Percentiles rank a stretch among this genome's conserved stretches.
phyloP scores from a whole-genome alignment of 805 yeast species.

The Candida qinlingensis region DNA sequence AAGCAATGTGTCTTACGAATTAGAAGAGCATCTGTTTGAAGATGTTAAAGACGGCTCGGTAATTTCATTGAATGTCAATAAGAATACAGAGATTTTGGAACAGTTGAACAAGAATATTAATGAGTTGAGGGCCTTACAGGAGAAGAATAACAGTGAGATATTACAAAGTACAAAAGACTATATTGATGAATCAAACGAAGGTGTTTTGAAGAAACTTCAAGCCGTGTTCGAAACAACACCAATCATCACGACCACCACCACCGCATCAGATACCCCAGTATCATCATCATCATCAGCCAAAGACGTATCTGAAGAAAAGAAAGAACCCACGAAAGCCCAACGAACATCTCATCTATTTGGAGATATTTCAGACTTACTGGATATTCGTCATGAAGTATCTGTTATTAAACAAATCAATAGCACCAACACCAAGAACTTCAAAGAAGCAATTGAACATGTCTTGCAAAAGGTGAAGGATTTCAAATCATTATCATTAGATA shows the following conservation, averaged over 20 bases:
- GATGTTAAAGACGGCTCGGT: slow-evolving; percentile 59
- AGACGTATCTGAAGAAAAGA: neutral
- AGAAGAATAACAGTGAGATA: slow-evolving; percentile 10
- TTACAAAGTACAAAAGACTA: slow-evolving; percentile 18
- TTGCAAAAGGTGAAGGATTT: slow-evolving; percentile 44
- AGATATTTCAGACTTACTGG: slow-evolving; percentile 26
- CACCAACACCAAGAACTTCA: slow-evolving; percentile 37
- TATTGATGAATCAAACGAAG: slow-evolving; percentile 22
- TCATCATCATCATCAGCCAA: neutral
- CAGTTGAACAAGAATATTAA: slow-evolving; percentile 14
- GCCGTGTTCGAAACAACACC: slow-evolving; percentile 8
- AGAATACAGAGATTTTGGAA: slow-evolving; percentile 16
- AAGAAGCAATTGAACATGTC: slow-evolving; percentile 38
- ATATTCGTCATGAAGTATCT: slow-evolving; percentile 53
- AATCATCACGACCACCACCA: neutral
- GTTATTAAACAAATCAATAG: slow-evolving; percentile 53
- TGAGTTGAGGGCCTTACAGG: slow-evolving; percentile 14
- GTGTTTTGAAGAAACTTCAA: slow-evolving; percentile 16
- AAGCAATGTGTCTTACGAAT: slow-evolving; percentile 63
- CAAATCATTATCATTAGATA: slow-evolving; percentile 40
- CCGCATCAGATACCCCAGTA: neutral
- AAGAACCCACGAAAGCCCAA: slow-evolving; percentile 1
- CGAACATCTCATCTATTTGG: slow-evolving; percentile 4
- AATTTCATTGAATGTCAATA: slow-evolving; percentile 51
- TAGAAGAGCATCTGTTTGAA: slow-evolving; percentile 61